Evolutionary conservation across 1,284 basidiomycete genomes (phyloP), one percentile per base, ranked within the genome.

Genomic region (Microbotryomycetes sp.): DNA sequence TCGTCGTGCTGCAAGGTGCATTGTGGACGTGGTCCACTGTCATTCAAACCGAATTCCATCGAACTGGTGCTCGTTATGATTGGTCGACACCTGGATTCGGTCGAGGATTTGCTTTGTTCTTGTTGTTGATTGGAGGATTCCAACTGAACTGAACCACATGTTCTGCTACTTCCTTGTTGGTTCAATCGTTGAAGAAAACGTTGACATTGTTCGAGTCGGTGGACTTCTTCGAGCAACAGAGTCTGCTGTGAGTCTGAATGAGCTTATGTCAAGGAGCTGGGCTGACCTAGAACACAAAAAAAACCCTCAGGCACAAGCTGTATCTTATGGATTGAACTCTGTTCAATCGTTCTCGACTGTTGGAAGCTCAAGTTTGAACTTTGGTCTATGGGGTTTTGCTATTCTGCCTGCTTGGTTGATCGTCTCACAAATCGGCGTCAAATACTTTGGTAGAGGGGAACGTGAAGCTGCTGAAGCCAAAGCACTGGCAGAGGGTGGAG

Each of bases 171-270:
- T 52, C 30, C 26, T 74, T 36, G 72, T 61, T n/a, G 55, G 72
- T 12, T 25, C 56, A 2, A 54, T 62, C 28, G 62, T 59, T 31
- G 50, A 49, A 15, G 45, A 55, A 16, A 60, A 61, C 12, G 57
- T 54, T 45, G 59, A 61, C 49, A 42, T 67, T 32, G n/a, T 68
- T 19, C 56, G 65, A 16, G 59, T 68, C 57, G 72, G 70, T n/a
- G 66, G 67, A 16, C 56, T 67, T 1, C 58, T 69, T 16, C 74
- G 65, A 22, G 74, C 58, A 6, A 65, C 64, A 4, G 60, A 65
- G 28, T 63, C 60, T 1, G 64, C 60, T 7, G 62, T 60, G 25
- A 6, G 51, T 59, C 19, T 7, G 9, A n/a, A 15, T 25, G 28
- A 30, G 4, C 6, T 30, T 54, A 19, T 22, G 23, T 31, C 15